Conservation (phyloP, 176 grass and related monocot genomes). For the Phoenix dactylifera region DNA sequence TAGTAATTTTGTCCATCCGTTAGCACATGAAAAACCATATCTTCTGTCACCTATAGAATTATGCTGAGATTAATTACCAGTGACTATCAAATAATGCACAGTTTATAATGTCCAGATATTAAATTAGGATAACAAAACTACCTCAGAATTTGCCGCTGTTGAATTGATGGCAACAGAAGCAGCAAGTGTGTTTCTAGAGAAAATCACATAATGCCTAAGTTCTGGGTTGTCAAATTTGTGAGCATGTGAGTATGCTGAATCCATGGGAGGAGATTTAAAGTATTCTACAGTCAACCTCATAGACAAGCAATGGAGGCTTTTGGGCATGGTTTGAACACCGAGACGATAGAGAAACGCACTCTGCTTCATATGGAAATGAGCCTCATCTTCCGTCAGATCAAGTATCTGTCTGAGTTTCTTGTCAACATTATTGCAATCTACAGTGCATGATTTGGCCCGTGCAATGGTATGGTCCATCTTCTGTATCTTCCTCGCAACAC, state of each 20-base stretch:
- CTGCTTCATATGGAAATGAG: slow-evolving; percentile 95
- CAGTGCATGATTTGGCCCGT: slow-evolving; percentile 55
- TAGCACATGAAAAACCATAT: slow-evolving; percentile 78
- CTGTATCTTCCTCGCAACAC: slow-evolving; percentile 57
- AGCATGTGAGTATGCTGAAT: slow-evolving; percentile 41
- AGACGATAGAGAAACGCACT: slow-evolving; percentile 94
- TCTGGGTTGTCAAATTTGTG: slow-evolving; percentile 49
- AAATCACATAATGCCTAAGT: slow-evolving; percentile 79
- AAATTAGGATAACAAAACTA: slow-evolving; percentile 9
- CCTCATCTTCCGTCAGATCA: slow-evolving; percentile 90
- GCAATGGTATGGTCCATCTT: slow-evolving; percentile 68
- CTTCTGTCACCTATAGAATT: slow-evolving; percentile 51
- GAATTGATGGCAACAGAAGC: slow-evolving; percentile 91
- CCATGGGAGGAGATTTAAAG: slow-evolving; percentile 49
- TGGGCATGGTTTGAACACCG: slow-evolving; percentile 97
- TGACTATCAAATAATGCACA: neutral
- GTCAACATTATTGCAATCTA: slow-evolving; percentile 91
- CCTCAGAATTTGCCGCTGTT: slow-evolving; percentile 78
- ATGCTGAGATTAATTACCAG: slow-evolving; percentile 31
- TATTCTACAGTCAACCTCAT: slow-evolving; percentile 98
- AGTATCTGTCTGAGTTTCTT: slow-evolving; percentile 92
- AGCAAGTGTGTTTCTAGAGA: slow-evolving; percentile 90
- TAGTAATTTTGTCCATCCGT: slow-evolving; percentile 90
- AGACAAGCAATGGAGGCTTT: slow-evolving; percentile 91
- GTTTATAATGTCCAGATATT: no score